Conservation (phyloP, 345 rosid genomes). For the Linum lewisii region DNA sequence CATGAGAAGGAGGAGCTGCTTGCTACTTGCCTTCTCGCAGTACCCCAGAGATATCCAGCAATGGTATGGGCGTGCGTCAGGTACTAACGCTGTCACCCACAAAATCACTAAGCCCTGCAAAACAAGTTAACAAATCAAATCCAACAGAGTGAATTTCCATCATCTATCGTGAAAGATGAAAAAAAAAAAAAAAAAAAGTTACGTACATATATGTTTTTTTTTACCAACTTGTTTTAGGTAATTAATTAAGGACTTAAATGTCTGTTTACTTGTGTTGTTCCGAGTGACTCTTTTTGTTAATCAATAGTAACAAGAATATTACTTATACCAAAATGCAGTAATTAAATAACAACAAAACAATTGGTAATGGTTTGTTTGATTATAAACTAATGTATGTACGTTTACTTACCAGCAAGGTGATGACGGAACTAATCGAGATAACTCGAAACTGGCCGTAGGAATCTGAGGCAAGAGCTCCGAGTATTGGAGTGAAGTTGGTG, state of each 20-base stretch:
- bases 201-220: too few species aligned
- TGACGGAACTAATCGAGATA: neutral
- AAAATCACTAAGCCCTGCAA: neutral
- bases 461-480: neutral
- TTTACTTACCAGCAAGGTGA: neutral
- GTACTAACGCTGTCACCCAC: neutral
- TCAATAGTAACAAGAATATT: too few species aligned
- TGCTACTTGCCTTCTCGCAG: neutral
- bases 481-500: neutral
- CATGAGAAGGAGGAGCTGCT: neutral
- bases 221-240: too few species aligned
- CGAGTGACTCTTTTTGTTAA: too few species aligned
- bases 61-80: neutral
- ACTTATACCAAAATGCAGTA: too few species aligned
- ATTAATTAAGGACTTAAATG: too few species aligned
- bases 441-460: slow-evolving; percentile 1
- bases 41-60: neutral
- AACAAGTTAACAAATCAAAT: neutral
- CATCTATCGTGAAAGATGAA: too few species aligned
- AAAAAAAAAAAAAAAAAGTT: too few species aligned
- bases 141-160: neutral
- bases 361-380: neutral
- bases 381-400: too few species aligned
- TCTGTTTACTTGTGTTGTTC: too few species aligned
- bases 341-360: neutral